phyloP scores from a whole-genome alignment of 768 basidiomycete species.

The Termitomyces sp. region DNA sequence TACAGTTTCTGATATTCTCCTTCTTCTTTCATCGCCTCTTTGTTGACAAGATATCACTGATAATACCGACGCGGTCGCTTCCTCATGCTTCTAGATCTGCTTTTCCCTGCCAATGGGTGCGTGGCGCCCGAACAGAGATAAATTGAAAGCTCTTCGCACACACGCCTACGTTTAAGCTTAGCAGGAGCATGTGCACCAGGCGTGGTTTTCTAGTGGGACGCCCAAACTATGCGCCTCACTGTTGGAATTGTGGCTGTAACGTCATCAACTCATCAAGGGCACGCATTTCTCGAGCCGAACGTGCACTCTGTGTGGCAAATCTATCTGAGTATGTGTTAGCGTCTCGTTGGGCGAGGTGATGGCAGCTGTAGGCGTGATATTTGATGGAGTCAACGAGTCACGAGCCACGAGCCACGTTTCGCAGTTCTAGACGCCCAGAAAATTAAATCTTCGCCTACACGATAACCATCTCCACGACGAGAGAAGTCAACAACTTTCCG shows the following conservation, averaged over 20 bases:
- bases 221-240: neutral
- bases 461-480: neutral
- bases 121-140: neutral
- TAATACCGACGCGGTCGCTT: neutral
- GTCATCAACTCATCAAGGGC: neutral
- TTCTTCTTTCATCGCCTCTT: neutral
- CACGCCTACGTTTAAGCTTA: too few relatives aligned
- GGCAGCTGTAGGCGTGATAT: neutral
- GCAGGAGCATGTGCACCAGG: neutral
- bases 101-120: neutral
- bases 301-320: neutral
- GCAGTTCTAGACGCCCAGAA: neutral
- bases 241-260: neutral
- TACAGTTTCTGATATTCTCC: neutral
- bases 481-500: neutral
- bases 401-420: constrained; percentile 1
- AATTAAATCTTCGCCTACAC: neutral
- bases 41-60: neutral
- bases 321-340: neutral
- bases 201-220: neutral
- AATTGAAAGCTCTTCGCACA: neutral
- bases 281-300: neutral
- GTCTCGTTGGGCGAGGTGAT: too few relatives aligned
- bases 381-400: neutral
- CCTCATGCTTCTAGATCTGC: neutral